Evolutionary conservation across 768 basidiomycete genomes (phyloP).

Genomic region (Postia placenta): DNA sequence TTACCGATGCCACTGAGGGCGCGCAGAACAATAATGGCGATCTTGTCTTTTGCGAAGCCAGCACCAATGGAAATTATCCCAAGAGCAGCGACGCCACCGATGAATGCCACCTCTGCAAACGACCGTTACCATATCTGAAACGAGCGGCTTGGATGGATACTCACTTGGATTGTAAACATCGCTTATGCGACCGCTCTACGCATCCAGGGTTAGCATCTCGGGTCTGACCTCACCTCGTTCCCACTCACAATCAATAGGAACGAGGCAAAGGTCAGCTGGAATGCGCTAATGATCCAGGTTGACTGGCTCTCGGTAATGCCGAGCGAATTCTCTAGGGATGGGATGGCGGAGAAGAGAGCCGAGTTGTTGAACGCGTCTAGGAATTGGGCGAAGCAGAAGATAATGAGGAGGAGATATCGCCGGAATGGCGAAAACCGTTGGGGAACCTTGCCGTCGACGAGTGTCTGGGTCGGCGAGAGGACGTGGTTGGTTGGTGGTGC

Average conservation of each 20-base stretch:
- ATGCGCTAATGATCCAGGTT: slow-evolving; percentile 31
- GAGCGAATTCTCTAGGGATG: slow-evolving; percentile 19
- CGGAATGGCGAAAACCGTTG: slow-evolving; percentile 21
- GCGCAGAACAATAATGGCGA: slow-evolving; percentile 26
- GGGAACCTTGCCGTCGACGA: slow-evolving; percentile 22
- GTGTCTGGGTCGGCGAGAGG: slow-evolving; percentile 24
- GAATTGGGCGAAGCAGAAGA: slow-evolving; percentile 33
- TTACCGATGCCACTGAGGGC: slow-evolving; percentile 25
- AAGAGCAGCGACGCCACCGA: slow-evolving; percentile 20
- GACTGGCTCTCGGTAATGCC: slow-evolving; percentile 21
- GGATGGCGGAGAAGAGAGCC: slow-evolving; percentile 28
- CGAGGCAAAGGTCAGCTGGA: slow-evolving; percentile 30
- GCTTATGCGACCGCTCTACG: slow-evolving; percentile 26
- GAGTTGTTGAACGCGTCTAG: slow-evolving; percentile 32
- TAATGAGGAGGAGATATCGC: slow-evolving; percentile 25
- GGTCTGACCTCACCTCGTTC: not conserved
- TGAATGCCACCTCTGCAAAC: slow-evolving; percentile 23
- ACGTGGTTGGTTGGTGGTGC: slow-evolving; percentile 8
- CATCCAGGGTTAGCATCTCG: not conserved
- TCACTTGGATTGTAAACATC: slow-evolving; percentile 29
- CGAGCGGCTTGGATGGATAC: slow-evolving; percentile 1
- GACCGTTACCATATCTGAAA: not conserved
- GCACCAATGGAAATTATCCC: slow-evolving; percentile 25
- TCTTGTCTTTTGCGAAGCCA: slow-evolving; percentile 26
- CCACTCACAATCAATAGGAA: slow-evolving; percentile 28